Conservation (phyloP, 495 filamentous ascomycete species). For the Talaromyces wortmannii region DNA sequence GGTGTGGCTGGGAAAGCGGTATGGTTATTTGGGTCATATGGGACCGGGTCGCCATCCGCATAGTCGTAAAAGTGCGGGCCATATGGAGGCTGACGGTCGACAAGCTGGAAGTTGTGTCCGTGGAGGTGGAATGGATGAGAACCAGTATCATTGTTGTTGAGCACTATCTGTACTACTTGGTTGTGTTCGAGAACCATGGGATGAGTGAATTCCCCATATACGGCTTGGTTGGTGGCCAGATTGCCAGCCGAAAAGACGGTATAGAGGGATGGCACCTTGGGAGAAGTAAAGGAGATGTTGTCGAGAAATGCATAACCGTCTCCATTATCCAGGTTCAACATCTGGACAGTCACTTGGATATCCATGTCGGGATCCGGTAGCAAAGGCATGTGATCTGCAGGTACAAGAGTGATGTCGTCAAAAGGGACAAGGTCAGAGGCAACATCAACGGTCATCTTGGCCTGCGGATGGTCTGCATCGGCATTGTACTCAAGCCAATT, state of each 20-base stretch:
- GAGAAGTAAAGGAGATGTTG: conserved; percentile 63
- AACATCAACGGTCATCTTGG: conserved; percentile 41
- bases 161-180: conserved; percentile 66
- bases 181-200: conserved; percentile 58
- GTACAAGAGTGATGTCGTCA: conserved; percentile 46
- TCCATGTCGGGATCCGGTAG: conserved; percentile 19
- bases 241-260: conserved; percentile 59
- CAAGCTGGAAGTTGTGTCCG: conserved; percentile 76
- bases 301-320: conserved; percentile 65
- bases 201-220: conserved; percentile 74
- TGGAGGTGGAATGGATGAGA: conserved; percentile 86
- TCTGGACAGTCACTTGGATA: conserved; percentile 29
- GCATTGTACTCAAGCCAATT: conserved; percentile 73
- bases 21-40: conserved; percentile 31
- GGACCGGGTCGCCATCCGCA: conserved; percentile 25
- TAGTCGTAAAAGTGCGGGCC: conserved; percentile 33
- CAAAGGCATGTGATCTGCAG: conserved; percentile 35
- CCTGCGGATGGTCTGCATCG: conserved; percentile 42
- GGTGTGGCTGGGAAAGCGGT: conserved; percentile 32
- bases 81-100: conserved; percentile 39
- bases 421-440: conserved; percentile 33
- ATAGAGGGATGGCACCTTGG: conserved; percentile 78
- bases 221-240: conserved; percentile 49
- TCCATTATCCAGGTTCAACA: conserved; percentile 38
- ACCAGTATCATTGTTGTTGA: conserved; percentile 72